Conservation (phyloP, 257 asterid genomes). For the Handroanthus guayacan region DNA sequence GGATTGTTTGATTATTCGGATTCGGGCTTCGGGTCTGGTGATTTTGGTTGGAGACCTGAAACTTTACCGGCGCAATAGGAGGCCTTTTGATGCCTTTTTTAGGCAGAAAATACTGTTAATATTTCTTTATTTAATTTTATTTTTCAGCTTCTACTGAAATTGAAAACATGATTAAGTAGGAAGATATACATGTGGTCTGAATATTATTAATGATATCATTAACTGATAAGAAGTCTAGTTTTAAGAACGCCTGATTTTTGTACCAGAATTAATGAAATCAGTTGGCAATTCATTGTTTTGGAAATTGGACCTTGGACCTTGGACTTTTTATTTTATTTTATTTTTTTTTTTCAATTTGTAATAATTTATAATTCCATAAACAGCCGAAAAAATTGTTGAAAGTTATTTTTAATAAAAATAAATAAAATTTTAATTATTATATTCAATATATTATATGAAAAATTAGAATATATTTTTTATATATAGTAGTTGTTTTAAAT, state of each 20-base stretch:
- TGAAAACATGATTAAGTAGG: not conserved
- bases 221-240: not conserved
- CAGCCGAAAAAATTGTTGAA: too few relatives aligned
- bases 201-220: not conserved
- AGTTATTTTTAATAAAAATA: too few relatives aligned
- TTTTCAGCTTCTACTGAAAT: conserved; percentile 1
- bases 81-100: not conserved
- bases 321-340: not conserved
- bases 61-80: conserved; percentile 67
- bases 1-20: conserved; percentile 81
- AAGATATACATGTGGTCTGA: not conserved
- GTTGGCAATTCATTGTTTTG: too few relatives aligned
- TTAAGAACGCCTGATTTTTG: too few relatives aligned
- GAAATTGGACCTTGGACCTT: too few relatives aligned
- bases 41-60: conserved; percentile 60
- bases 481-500: too few relatives aligned
- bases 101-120: conserved; percentile 40
- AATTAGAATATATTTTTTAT: too few relatives aligned
- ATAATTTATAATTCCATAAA: too few relatives aligned
- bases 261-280: too few relatives aligned
- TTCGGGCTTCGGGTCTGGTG: conserved; percentile 63
- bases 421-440: too few relatives aligned
- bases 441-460: too few relatives aligned
- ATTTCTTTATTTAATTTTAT: conserved; percentile 26
- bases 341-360: too few relatives aligned